These are phyloP conservation scores for Blastocystis sp. DNA, from an alignment of 352 stramenopile genomes.

Conservation along the genomic window DNA sequence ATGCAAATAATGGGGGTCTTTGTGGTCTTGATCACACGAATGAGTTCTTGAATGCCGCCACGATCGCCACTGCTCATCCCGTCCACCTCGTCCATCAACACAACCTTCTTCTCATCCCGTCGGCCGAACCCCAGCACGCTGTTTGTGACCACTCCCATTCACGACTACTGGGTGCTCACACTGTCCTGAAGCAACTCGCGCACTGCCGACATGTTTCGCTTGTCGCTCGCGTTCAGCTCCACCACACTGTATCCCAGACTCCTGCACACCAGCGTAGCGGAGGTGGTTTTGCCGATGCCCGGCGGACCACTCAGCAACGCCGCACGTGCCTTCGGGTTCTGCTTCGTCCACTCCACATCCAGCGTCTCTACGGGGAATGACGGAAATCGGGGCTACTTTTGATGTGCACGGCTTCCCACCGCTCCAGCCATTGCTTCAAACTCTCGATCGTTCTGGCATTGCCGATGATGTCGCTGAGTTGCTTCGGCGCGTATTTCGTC, in stretches of 20 bases:
- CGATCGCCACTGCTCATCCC: slow-evolving; percentile 95
- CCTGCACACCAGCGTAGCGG: slow-evolving; percentile 88
- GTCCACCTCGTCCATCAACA: slow-evolving; percentile 98
- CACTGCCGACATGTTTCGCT: slow-evolving; percentile 93
- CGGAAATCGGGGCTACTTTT: slow-evolving; percentile 20
- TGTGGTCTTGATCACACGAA: slow-evolving; percentile 96
- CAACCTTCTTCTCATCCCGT: neutral
- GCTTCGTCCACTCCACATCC: slow-evolving; percentile 67
- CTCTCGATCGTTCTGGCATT: slow-evolving; percentile 73
- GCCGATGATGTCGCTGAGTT: slow-evolving; percentile 78
- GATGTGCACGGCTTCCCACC: slow-evolving; percentile 77
- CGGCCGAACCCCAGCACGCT: neutral
- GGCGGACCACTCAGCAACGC: slow-evolving; percentile 93
- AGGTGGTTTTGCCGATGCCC: slow-evolving; percentile 89
- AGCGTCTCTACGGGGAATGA: slow-evolving; percentile 1
- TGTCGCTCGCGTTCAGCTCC: slow-evolving; percentile 96
- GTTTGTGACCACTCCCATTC: neutral
- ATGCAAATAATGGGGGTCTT: slow-evolving; percentile 99
- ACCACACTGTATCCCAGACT: slow-evolving; percentile 89
- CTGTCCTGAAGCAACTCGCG: slow-evolving; percentile 86
- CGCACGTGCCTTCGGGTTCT: slow-evolving; percentile 89
- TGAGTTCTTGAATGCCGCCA: slow-evolving; percentile 94
- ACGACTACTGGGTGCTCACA: slow-evolving; percentile 65
- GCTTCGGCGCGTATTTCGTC: slow-evolving; percentile 75
- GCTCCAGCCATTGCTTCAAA: slow-evolving; percentile 76